These are phyloP conservation scores for Monosporascus sp. DNA, from an alignment of 2,329 filamentous ascomycete species.

Conservation along the genomic window DNA sequence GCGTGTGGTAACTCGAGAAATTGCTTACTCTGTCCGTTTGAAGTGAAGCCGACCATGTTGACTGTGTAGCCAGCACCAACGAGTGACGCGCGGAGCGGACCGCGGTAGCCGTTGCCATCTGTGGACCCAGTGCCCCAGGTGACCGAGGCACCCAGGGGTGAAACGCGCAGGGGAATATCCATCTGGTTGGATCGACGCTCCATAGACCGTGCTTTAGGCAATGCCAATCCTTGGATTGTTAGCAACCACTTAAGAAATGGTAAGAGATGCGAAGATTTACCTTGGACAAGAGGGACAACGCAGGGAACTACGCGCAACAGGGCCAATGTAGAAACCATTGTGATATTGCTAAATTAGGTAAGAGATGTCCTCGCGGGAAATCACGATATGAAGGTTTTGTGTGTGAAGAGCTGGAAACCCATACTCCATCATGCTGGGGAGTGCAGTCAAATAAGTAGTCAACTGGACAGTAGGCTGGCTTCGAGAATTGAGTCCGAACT, in stretches of 20 bases:
- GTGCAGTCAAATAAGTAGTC: no score
- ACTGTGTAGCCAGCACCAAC: conserved; percentile 10
- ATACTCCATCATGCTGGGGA: no score
- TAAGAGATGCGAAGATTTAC: neutral
- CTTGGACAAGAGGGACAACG: neutral
- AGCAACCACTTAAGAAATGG: no score
- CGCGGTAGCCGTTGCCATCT: conserved; percentile 18
- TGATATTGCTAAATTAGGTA: neutral
- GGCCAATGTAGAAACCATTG: neutral
- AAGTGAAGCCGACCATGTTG: conserved; percentile 1
- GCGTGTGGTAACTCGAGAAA: no score
- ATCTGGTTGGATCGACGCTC: neutral
- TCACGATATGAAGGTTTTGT: no score
- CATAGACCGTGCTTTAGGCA: neutral
- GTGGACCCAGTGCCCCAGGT: conserved; percentile 16
- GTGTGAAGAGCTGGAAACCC: no score
- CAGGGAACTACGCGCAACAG: neutral
- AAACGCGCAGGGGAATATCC: conserved; percentile 11
- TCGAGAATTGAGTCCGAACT: no score
- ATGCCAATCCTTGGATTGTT: neutral
- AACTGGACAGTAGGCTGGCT: no score
- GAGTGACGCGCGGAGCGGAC: conserved; percentile 13
- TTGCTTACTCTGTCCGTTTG: neutral
- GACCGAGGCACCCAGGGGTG: conserved; percentile 17
- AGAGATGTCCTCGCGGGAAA: neutral